phyloP scores from a whole-genome alignment of 228 moss, liverwort and hornwort species.

The Sphagnum fallax region DNA sequence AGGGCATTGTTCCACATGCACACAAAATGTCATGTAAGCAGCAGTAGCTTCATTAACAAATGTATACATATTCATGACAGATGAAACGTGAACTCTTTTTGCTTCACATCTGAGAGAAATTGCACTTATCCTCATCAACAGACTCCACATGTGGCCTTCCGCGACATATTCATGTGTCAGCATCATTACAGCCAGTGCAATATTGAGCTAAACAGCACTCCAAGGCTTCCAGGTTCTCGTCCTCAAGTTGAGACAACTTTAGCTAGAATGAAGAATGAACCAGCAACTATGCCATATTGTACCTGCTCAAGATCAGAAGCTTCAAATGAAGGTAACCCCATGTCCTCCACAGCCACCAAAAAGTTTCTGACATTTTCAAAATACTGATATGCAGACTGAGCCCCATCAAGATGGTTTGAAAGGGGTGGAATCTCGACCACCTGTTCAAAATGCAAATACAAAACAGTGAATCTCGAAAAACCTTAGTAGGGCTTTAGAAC shows the following conservation, averaged over 20 bases:
- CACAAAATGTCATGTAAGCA: neutral
- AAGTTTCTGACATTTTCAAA: conserved; percentile 52
- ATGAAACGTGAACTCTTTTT: neutral
- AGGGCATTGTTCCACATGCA: neutral
- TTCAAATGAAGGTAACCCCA: conserved; percentile 60
- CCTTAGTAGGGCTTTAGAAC: neutral
- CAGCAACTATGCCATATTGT: neutral
- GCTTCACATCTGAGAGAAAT: neutral
- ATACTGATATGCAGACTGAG: conserved; percentile 37
- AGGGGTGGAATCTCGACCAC: conserved; percentile 28
- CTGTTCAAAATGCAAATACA: conserved; percentile 7
- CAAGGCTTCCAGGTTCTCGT: neutral
- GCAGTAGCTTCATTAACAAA: no score
- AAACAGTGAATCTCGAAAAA: neutral
- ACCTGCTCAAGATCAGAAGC: conserved; percentile 52
- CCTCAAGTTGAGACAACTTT: neutral
- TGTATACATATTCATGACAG: no score
- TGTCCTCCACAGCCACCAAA: conserved; percentile 49
- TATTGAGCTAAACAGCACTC: neutral
- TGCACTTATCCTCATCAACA: neutral
- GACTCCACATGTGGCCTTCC: neutral
- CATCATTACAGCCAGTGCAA: neutral
- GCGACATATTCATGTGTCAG: neutral
- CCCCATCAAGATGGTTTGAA: conserved; percentile 37
- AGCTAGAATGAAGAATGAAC: neutral